A percentile compares a stretch with the other conserved stretches of the same genome.
Evolutionary conservation across 148 eudicot genomes (phyloP).

Genomic region (Fagopyrum tataricum): DNA sequence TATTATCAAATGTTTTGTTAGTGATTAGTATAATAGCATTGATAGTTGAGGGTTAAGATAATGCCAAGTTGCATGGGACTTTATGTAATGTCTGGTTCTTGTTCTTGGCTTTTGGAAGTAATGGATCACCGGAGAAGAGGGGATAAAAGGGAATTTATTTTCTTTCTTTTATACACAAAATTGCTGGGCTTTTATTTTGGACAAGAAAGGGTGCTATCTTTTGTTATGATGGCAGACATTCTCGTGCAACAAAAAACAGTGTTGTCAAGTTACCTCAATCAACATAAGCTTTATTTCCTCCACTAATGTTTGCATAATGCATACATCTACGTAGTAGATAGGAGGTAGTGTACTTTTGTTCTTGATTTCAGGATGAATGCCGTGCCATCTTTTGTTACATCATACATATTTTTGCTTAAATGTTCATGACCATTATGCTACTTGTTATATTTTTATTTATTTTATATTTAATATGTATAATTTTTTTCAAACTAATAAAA

Average conservation of each 20-base stretch:
- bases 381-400: too few relatives aligned
- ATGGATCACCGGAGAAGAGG: conserved; percentile 2
- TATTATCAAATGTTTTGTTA: neutral
- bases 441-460: too few relatives aligned
- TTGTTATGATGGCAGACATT: conserved; percentile 7
- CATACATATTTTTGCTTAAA: too few relatives aligned
- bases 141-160: neutral
- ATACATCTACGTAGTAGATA: neutral
- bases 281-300: conserved; percentile 4
- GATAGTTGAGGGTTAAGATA: conserved; percentile 1
- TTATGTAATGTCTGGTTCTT: neutral
- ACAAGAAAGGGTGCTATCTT: neutral
- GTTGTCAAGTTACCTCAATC: conserved; percentile 5
- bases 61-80: neutral
- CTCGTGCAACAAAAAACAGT: conserved; percentile 15
- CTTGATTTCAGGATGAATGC: conserved; percentile 5
- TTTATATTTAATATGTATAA: neutral
- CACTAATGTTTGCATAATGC: conserved; percentile 7
- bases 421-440: too few relatives aligned
- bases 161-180: neutral
- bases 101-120: conserved; percentile 9
- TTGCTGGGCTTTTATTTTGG: neutral
- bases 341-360: neutral
- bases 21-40: too few relatives aligned
- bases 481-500: too few relatives aligned